Base-by-base conservation (phyloP, 2,329 filamentous ascomycete genomes). In the Paracorniculantispora psalliotae region DNA sequence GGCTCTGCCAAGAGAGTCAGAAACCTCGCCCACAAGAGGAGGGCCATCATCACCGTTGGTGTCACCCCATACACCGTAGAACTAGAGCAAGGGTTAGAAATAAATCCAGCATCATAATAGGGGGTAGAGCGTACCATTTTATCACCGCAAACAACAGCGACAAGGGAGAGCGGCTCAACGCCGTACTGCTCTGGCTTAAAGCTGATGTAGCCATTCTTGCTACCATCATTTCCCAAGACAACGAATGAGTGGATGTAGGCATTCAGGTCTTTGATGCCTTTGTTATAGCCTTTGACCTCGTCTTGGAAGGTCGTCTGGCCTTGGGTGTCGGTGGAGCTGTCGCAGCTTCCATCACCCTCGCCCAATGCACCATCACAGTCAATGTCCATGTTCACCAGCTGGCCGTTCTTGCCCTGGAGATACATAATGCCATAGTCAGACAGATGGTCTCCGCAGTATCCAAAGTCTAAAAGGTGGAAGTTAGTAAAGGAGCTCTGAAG, bases 61-160 rank as follows among this genome's bases (percentile, higher is more conserved):
- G 64, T 83, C 80, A 13, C 79, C 80, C 79, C 79, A 82, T 35
- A 83, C 69, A 3, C 79, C 80, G 62, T 82, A 83, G 59, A 79
- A 69, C 71, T 77, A 59, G 9, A 37, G 26, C 5, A 6, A 28
- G 9, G 1, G 9, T 44, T 25, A 44, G 19, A 44, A 26, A 12
- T 7, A 23, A 2, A 1, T 23, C 9, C 3, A 8, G 19, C 12
- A 15, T 37, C 19, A 12, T 6, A 13, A 15, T 3, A 43, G 47
- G 9, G n/a, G 19, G 21, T 3, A 30, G 6, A 13, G 15, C 49
- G n/a, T 61, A 75, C 76, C 67, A 83, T 66, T 62, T 81, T 71
- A 23, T 75, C 69, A 12, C 75, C 74, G 59, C 82, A 85, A 6
- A 84, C 77, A 6, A 84, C 79, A 0, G 80, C 81, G 64, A 85